These are phyloP conservation scores for Phytophthora hibernalis DNA, from an alignment of 352 stramenopile species.

Conservation along the genomic window DNA sequence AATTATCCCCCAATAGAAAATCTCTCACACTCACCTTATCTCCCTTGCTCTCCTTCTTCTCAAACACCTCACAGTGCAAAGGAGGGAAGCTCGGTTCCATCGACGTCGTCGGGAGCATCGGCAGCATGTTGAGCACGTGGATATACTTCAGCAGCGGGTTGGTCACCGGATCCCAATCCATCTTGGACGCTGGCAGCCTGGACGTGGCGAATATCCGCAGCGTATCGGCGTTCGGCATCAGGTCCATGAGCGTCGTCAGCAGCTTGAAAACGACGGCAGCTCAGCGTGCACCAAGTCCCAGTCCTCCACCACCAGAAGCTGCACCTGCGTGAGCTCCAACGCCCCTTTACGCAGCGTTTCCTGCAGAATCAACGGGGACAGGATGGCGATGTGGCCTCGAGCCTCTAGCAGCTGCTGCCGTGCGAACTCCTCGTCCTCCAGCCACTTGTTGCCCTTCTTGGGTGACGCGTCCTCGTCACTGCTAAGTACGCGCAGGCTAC, in stretches of 20 bases:
- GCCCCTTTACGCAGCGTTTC: constrained; percentile 40
- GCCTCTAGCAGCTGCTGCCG: constrained; percentile 27
- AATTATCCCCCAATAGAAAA: constrained; percentile 75
- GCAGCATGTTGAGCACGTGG: constrained; percentile 67
- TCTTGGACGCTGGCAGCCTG: constrained; percentile 50
- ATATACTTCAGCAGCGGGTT: constrained; percentile 75
- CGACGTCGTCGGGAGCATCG: constrained; percentile 39
- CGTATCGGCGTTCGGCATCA: constrained; percentile 4
- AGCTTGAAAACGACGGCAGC: constrained; percentile 70
- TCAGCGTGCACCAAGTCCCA: constrained; percentile 71
- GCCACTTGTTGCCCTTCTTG: constrained; percentile 22
- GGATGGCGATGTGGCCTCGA: constrained; percentile 42
- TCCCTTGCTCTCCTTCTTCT: constrained; percentile 9
- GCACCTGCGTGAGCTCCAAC: constrained; percentile 41
- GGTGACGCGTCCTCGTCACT: constrained; percentile 23
- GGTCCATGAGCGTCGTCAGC: constrained; percentile 24
- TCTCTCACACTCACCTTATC: constrained; percentile 46
- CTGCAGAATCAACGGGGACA: constrained; percentile 60
- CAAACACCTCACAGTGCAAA: constrained; percentile 66
- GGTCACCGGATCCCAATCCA: constrained; percentile 49
- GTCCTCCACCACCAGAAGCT: constrained; percentile 66
- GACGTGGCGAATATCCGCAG: constrained; percentile 72
- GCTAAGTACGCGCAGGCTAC: constrained; percentile 47
- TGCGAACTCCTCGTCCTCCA: constrained; percentile 29
- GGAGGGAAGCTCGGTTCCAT: constrained; percentile 43